Evolutionary conservation across 148 eudicot genomes (phyloP).

Genomic region (Chenopodium formosanum): DNA sequence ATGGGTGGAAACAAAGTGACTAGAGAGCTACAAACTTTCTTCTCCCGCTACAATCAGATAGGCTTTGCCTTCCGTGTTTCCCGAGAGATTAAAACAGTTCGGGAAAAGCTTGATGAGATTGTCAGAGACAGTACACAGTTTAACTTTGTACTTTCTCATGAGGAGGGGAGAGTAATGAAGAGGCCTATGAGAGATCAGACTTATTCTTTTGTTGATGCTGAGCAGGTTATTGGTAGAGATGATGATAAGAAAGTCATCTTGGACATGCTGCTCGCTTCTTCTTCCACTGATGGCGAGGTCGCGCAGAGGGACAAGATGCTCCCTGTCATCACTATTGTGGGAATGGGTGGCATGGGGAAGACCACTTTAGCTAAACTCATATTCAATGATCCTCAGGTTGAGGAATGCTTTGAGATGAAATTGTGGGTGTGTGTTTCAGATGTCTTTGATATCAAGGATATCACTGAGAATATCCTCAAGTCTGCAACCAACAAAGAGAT

Average conservation of each 20-base stretch:
- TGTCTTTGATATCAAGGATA: not conserved
- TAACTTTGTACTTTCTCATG: not conserved
- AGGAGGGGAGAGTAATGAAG: not conserved
- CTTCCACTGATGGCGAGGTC: not conserved
- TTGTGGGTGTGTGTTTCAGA: constrained; percentile 33
- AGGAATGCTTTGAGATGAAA: constrained; percentile 17
- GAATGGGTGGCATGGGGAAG: constrained; percentile 35
- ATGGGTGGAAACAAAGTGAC: not conserved
- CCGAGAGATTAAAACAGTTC: not conserved
- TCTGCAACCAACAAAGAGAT: not conserved
- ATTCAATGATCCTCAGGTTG: constrained; percentile 24
- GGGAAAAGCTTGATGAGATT: not conserved
- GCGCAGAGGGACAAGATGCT: not conserved
- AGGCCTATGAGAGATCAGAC: not conserved
- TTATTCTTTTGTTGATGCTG: not conserved
- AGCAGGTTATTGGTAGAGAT: not conserved
- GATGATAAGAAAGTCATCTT: constrained; percentile 25
- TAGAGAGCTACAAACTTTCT: constrained; percentile 7
- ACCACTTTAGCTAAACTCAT: constrained; percentile 26
- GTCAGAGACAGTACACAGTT: not conserved
- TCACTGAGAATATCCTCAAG: constrained; percentile 13
- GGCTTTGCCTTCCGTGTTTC: not conserved
- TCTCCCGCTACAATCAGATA: not conserved
- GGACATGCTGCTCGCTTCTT: not conserved
- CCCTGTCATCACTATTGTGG: constrained; percentile 26